Conservation (phyloP, 2,329 filamentous ascomycete genomes). For the Domatiomyces globalis region DNA sequence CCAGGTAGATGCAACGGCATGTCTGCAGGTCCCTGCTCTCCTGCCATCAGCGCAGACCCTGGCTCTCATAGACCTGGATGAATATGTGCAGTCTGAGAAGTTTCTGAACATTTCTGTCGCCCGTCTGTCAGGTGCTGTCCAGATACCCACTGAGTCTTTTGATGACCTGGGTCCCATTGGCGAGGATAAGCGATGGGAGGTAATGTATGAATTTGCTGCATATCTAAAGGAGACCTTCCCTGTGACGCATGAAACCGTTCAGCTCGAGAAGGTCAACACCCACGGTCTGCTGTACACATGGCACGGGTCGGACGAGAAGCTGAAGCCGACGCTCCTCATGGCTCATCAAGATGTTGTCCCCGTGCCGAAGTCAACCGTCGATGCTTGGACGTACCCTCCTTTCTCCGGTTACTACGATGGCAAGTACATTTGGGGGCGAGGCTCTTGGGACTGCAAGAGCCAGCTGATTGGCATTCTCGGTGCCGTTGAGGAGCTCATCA, state of each 20-base stretch:
- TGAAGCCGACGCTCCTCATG: constrained; percentile 46
- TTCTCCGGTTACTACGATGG: constrained; percentile 47
- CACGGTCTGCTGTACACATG: constrained; percentile 47
- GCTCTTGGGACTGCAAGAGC: constrained; percentile 47
- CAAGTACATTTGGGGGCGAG: constrained; percentile 47
- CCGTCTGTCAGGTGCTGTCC: constrained; percentile 33
- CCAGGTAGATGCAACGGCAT: not conserved
- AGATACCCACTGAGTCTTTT: constrained; percentile 42
- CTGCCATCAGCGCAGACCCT: not conserved
- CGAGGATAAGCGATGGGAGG: constrained; percentile 44
- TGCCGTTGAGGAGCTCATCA: constrained; percentile 41
- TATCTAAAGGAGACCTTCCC: constrained; percentile 41
- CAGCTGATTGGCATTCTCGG: constrained; percentile 44
- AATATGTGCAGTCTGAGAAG: constrained; percentile 7
- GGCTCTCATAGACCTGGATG: constrained; percentile 5
- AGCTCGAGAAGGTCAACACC: constrained; percentile 40
- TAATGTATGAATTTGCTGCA: constrained; percentile 41
- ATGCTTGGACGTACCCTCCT: constrained; percentile 46
- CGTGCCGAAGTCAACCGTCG: constrained; percentile 36
- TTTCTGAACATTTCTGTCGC: constrained; percentile 10
- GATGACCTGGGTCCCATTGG: constrained; percentile 42
- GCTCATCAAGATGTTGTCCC: constrained; percentile 54
- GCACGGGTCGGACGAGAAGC: constrained; percentile 34
- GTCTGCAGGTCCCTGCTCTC: not conserved
- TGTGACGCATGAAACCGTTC: constrained; percentile 7